Base-by-base conservation (phyloP, 1,284 basidiomycete genomes). In the Ganoderma sinense region DNA sequence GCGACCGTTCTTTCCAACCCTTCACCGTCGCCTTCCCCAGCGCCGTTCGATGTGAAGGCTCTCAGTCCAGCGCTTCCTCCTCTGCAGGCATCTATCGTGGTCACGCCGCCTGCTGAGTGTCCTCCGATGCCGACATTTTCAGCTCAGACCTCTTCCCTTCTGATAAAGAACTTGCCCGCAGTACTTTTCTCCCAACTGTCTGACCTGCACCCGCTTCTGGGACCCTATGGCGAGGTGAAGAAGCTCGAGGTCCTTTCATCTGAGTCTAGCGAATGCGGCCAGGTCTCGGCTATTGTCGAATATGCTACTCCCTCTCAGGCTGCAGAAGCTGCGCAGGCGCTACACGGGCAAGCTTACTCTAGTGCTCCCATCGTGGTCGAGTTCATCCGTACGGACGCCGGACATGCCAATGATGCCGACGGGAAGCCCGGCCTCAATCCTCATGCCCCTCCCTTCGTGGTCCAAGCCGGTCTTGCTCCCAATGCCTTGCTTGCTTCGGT, bases 201-300 rank as follows among this genome's bases (percentile, higher is more conserved):
- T 64, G 92, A 94, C 77, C 79, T 94, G 70, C 85, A 90, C 62
- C 91, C 92, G n/a, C 83, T 94, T 55, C 85, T 94, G 67, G 88
- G 84, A 78, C 92, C 92, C 26, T 94, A 91, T 75, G 92, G 92
- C 40, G 82, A 84, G 33, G 87, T 93, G 75, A 89, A 89, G 75
- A 85, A 86, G 66, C 83, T 94, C 62, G 81, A 83, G 66, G 79
- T 87, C 61, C 66, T 86, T 18, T 75, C 78, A 29, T 61, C 75
- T 65, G 71, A 76, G 33, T 48, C 77, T 16, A 69, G 75, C 39
- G 80, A 84, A 60, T 78, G 79, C 62, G 81, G 81, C 66, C 86
- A 83, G 53, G 83, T 87, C 58, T 86, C 88, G 40, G 90, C 85
- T 64, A 73, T 88, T 33, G 90, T 91, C n/a, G 87, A 91, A 77